Base-by-base conservation (phyloP, 2,329 filamentous ascomycete genomes). In the Plenodomus tracheiphilus region DNA sequence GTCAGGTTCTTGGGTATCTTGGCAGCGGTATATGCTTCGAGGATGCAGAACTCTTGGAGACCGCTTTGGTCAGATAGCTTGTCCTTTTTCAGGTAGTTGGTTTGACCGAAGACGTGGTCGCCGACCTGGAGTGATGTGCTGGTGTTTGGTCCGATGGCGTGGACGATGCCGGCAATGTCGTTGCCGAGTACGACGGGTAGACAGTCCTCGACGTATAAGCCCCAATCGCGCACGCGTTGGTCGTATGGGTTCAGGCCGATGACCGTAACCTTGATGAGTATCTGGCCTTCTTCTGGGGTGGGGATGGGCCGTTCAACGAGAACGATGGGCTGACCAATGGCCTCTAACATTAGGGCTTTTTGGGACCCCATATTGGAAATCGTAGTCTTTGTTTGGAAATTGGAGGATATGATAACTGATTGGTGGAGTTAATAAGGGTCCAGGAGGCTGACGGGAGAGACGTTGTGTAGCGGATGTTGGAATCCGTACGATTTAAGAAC, bases 71-170 rank as follows among this genome's bases (percentile, higher is more conserved):
- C 7, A 36, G 22, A 25, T 25, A 25, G 22, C 10, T 5, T 47
- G 39, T 2, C 35, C 37, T 11, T 21, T 42, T 13, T 32, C 22
- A 7, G 45, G 22, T 25, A 25, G 16, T 25, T 36, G 6, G 56
- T 47, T 36, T 74, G 77, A 0, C 83, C 83, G 34, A 77, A 61
- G 3, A 86, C 81, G 22, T 75, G 74, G 60, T 85, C 82, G n/a
- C 84, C 84, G 37, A 76, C 69, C 56, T 77, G 75, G 73, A 82
- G 83, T 21, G 74, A 70, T 7, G 64, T 73, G 22, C 5, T 25
- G 13, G 84, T 82, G 10, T 78, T 77, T 2, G 74, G 65, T 36
- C 83, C 84, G 9, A 82, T 73, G 1, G 67, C 71, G 16, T 75
- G 66, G 21, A 82, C 78, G 0, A 69, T 62, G 28, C 79, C 79